phyloP scores from a whole-genome alignment of 345 rosid genomes.

The Lepidium africanum region DNA sequence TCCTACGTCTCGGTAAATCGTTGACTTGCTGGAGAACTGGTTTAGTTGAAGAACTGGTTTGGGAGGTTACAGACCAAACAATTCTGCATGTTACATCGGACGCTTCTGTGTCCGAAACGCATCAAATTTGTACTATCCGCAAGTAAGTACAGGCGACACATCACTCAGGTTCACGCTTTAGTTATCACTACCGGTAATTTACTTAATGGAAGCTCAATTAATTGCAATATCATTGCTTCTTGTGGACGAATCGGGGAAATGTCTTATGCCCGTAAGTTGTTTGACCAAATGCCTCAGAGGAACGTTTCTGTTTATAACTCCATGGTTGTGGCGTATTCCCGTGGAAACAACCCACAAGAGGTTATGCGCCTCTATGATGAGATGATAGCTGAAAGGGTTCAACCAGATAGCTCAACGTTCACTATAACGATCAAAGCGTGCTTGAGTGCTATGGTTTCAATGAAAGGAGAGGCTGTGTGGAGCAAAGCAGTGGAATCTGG shows the following conservation, averaged over 20 bases:
- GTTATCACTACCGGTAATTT: conserved; percentile 31
- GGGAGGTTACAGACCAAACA: neutral
- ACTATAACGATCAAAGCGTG: conserved; percentile 69
- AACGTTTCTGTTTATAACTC: conserved; percentile 47
- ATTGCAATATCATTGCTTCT: conserved; percentile 26
- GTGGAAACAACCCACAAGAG: conserved; percentile 29
- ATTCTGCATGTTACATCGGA: conserved; percentile 17
- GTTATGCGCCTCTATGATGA: conserved; percentile 43
- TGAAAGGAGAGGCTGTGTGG: conserved; percentile 52
- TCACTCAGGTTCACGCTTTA: conserved; percentile 42
- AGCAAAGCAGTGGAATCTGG: conserved; percentile 46
- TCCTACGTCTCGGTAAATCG: no score
- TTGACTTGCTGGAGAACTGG: neutral
- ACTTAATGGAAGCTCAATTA: conserved; percentile 18
- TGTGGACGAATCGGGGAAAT: conserved; percentile 33
- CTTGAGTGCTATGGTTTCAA: conserved; percentile 34
- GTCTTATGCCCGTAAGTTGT: conserved; percentile 42
- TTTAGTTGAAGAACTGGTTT: neutral
- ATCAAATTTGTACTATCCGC: conserved; percentile 38
- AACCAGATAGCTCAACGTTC: conserved; percentile 71
- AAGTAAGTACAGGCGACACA: conserved; percentile 26
- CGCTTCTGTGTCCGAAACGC: conserved; percentile 31
- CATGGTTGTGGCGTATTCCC: conserved; percentile 50
- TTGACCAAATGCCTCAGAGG: conserved; percentile 49
- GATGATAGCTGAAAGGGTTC: conserved; percentile 44